A percentile compares a stretch with the other conserved stretches of the same genome.
Evolutionary conservation across 768 basidiomycete genomes (phyloP).

Genomic region (Chalciporus chontae): DNA sequence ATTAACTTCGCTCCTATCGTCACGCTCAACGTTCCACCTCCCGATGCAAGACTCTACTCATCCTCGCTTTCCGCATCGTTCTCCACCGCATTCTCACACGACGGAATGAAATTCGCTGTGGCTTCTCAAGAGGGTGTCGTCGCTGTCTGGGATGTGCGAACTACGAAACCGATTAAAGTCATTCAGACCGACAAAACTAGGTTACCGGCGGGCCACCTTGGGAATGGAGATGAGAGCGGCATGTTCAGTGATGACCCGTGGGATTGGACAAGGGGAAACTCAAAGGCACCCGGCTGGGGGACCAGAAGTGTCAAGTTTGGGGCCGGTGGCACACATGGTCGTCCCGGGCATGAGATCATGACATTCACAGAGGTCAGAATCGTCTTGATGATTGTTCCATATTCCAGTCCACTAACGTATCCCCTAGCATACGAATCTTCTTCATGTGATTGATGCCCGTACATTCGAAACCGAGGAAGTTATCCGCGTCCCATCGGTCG

Average conservation of each 20-base stretch:
- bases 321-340: slow-evolving; percentile 47
- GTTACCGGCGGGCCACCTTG: slow-evolving; percentile 24
- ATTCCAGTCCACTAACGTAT: slow-evolving; percentile 8
- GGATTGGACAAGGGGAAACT: slow-evolving; percentile 60
- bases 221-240: slow-evolving; percentile 42
- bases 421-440: slow-evolving; percentile 68
- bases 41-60: slow-evolving; percentile 40
- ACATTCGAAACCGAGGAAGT: slow-evolving; percentile 80
- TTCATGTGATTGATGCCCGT: slow-evolving; percentile 84
- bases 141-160: slow-evolving; percentile 81
- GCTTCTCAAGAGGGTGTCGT: slow-evolving; percentile 80
- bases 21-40: slow-evolving; percentile 64
- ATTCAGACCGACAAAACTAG: slow-evolving; percentile 52
- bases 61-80: slow-evolving; percentile 66
- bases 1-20: slow-evolving; percentile 64
- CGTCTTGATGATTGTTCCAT: neutral
- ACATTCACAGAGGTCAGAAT: slow-evolving; percentile 81
- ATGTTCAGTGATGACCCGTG: slow-evolving; percentile 63
- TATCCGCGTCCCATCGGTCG: slow-evolving; percentile 50
- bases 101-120: slow-evolving; percentile 78
- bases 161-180: slow-evolving; percentile 64
- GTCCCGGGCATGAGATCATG: slow-evolving; percentile 67
- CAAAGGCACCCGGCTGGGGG: slow-evolving; percentile 75
- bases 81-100: slow-evolving; percentile 72
- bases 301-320: slow-evolving; percentile 86